Percentiles rank a stretch among this genome's conserved stretches.
Evolutionary conservation across 2,329 filamentous ascomycete genomes (phyloP).

Genomic region (Stagonosporopsis tanaceti): DNA sequence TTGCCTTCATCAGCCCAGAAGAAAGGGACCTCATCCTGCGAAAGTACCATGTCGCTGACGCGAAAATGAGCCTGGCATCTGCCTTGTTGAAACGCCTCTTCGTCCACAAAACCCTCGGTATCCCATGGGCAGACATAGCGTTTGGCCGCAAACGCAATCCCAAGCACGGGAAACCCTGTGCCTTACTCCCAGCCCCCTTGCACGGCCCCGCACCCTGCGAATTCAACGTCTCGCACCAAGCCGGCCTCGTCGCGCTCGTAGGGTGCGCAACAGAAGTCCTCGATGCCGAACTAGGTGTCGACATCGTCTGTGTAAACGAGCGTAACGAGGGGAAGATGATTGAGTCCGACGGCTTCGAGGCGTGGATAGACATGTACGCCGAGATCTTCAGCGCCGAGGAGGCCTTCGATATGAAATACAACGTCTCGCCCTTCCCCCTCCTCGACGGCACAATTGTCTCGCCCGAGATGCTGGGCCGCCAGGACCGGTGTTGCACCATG

Average conservation of each 20-base stretch:
- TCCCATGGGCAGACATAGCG: slow-evolving; percentile 68
- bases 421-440: slow-evolving; percentile 51
- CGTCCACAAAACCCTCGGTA: slow-evolving; percentile 64
- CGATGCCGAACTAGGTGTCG: slow-evolving; percentile 69
- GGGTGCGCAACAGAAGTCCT: slow-evolving; percentile 48
- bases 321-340: slow-evolving; percentile 68
- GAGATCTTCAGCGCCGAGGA: slow-evolving; percentile 74
- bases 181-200: slow-evolving; percentile 49
- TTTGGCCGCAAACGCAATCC: slow-evolving; percentile 64
- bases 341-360: slow-evolving; percentile 68
- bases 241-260: slow-evolving; percentile 74
- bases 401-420: slow-evolving; percentile 67
- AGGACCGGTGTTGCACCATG: slow-evolving; percentile 53
- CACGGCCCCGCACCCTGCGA: slow-evolving; percentile 56
- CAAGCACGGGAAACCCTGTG: slow-evolving; percentile 60
- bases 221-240: slow-evolving; percentile 84
- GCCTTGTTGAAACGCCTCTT: slow-evolving; percentile 77
- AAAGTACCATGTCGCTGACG: slow-evolving; percentile 74
- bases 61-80: slow-evolving; percentile 76
- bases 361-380: slow-evolving; percentile 75
- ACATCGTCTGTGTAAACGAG: slow-evolving; percentile 79
- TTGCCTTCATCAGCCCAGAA: slow-evolving; percentile 54
- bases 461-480: slow-evolving; percentile 52
- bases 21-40: slow-evolving; percentile 67
- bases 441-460: slow-evolving; percentile 54